Evolutionary conservation across 495 filamentous ascomycete species (phyloP).

Genomic region (Xylona heveae): DNA sequence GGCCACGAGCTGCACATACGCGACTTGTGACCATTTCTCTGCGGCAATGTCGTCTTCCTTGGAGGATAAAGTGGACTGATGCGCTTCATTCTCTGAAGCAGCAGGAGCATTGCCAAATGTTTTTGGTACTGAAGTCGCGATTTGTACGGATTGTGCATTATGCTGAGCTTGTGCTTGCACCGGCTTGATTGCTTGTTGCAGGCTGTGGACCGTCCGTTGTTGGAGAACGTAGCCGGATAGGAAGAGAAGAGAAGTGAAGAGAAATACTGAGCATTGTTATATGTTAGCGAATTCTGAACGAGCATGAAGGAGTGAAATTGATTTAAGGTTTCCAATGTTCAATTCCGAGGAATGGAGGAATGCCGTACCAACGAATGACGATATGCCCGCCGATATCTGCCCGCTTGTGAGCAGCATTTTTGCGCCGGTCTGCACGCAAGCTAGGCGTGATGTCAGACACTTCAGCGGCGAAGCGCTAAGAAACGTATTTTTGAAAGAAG

Average conservation of each 20-base stretch:
- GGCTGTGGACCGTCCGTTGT: slow-evolving; percentile 40
- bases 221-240: slow-evolving; percentile 51
- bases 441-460: no score
- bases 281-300: not conserved
- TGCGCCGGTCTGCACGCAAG: no score
- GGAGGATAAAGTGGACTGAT: slow-evolving; percentile 15
- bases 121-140: slow-evolving; percentile 13
- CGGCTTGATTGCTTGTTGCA: slow-evolving; percentile 36
- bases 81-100: slow-evolving; percentile 7
- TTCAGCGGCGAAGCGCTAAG: no score
- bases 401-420: slow-evolving; percentile 19
- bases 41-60: slow-evolving; percentile 16
- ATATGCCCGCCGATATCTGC: slow-evolving; percentile 19
- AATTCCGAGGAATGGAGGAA: not conserved
- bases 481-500: no score
- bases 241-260: slow-evolving; percentile 45
- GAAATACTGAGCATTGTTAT: slow-evolving; percentile 15
- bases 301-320: no score
- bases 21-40: slow-evolving; percentile 15
- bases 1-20: slow-evolving; percentile 21
- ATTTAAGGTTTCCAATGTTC: no score
- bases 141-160: not conserved
- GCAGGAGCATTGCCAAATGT: slow-evolving; percentile 12
- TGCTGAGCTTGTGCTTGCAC: slow-evolving; percentile 7
- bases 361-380: slow-evolving; percentile 14